Conservation (phyloP, 768 basidiomycete species). For the Pleurotus cornucopiae region DNA sequence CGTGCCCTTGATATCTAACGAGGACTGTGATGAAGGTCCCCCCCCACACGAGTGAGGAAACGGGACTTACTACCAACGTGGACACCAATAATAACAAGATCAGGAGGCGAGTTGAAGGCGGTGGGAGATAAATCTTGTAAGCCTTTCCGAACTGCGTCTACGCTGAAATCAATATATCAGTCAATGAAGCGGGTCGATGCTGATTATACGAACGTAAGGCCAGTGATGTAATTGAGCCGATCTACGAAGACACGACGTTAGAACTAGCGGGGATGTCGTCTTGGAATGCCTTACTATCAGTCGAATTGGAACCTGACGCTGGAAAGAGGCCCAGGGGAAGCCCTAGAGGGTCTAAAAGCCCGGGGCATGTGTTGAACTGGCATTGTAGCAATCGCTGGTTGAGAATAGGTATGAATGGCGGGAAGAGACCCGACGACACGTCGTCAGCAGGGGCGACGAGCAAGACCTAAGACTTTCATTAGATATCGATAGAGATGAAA, state of each 20-base stretch:
- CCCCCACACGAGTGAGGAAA: background rate
- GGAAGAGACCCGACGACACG: background rate
- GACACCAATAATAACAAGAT: conserved; percentile 30
- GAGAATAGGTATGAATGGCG: conserved; percentile 1
- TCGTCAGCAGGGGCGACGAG: conserved; percentile 3
- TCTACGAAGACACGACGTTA: background rate
- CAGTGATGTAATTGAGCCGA: conserved; percentile 14
- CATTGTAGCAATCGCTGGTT: conserved; percentile 4
- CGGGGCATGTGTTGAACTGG: conserved; percentile 6
- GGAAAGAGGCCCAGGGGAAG: conserved; percentile 1
- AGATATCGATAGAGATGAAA: background rate
- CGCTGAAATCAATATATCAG: background rate
- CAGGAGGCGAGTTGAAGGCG: conserved; percentile 24
- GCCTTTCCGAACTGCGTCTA: conserved; percentile 17
- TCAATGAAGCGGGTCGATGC: background rate
- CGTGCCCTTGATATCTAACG: conserved; percentile 16
- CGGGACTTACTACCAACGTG: conserved; percentile 24
- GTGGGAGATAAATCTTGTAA: conserved; percentile 28
- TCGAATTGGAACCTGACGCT: background rate
- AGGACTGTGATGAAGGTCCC: background rate
- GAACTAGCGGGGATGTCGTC: background rate
- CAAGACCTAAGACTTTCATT: background rate
- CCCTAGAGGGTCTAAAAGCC: conserved; percentile 1
- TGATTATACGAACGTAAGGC: conserved; percentile 8
- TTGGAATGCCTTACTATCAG: conserved; percentile 1